A percentile compares a stretch with the other conserved stretches of the same genome.
Evolutionary conservation across 73 alveolate species (phyloP).

Genomic region (Tetrahymena malaccensis): DNA sequence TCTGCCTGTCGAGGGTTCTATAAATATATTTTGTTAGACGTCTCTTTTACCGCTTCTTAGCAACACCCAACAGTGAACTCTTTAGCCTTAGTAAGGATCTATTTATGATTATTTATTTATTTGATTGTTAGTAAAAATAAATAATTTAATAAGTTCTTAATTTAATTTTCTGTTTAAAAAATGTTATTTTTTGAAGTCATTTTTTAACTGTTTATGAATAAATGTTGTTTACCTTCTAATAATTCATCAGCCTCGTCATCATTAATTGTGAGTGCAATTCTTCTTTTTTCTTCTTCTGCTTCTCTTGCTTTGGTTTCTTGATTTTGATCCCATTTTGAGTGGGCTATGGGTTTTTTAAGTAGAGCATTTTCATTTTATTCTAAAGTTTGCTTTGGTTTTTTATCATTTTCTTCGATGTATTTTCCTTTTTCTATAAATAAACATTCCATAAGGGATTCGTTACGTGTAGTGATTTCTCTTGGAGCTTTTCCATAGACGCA

Average conservation of each 20-base stretch:
- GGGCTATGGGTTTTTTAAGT: constrained; percentile 56
- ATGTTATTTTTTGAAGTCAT: not conserved
- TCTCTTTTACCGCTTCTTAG: constrained; percentile 79
- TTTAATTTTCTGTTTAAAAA: too few species aligned
- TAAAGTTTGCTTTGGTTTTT: constrained; percentile 30
- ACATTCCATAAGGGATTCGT: constrained; percentile 72
- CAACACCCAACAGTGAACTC: constrained; percentile 97
- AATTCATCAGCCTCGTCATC: constrained; percentile 83
- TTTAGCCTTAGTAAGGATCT: constrained; percentile 68
- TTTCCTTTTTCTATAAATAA: constrained; percentile 47
- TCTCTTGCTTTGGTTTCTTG: constrained; percentile 37
- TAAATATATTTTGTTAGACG: constrained; percentile 64
- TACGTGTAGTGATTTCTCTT: constrained; percentile 73
- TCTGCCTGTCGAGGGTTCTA: constrained; percentile 98
- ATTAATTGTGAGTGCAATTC: constrained; percentile 77
- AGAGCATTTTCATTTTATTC: constrained; percentile 58
- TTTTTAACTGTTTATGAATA: not conserved
- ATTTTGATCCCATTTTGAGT: constrained; percentile 59
- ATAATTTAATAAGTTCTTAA: too few species aligned
- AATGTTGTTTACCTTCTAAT: not conserved
- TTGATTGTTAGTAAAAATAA: too few species aligned
- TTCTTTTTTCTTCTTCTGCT: constrained; percentile 49
- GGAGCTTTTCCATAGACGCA: constrained; percentile 97
- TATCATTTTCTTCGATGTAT: constrained; percentile 22
- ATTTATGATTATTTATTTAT: not conserved